Evolutionary conservation across 108 stramenopile species (phyloP).

Genomic region (Pseudonitzschia delicatissima): DNA sequence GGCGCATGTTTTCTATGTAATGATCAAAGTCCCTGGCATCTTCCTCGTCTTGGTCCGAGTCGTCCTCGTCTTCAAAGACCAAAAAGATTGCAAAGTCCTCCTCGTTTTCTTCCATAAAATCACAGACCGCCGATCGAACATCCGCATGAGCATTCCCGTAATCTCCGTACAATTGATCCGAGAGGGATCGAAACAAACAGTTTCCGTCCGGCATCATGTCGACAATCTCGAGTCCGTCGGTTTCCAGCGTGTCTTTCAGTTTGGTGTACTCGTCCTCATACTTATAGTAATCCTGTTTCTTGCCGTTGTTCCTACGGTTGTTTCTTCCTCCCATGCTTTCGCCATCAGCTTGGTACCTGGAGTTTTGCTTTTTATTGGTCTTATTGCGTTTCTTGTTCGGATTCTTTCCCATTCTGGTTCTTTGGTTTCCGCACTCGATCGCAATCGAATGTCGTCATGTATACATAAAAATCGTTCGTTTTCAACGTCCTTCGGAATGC

Average conservation of each 20-base stretch:
- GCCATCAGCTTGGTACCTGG: not conserved
- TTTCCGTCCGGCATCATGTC: constrained; percentile 80
- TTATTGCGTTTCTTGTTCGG: constrained; percentile 8
- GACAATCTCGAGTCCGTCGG: constrained; percentile 34
- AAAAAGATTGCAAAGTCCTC: constrained; percentile 69
- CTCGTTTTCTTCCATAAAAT: constrained; percentile 56
- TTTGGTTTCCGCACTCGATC: not conserved
- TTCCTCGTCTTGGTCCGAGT: constrained; percentile 41
- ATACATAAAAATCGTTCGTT: too few relatives aligned
- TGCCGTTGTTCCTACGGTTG: not conserved
- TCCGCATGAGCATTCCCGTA: constrained; percentile 45
- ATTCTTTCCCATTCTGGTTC: not conserved
- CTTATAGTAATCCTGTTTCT: not conserved
- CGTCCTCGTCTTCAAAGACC: constrained; percentile 69
- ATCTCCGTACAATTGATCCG: constrained; percentile 75
- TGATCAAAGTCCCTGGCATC: constrained; percentile 66
- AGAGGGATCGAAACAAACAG: constrained; percentile 81
- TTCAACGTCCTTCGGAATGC: too few relatives aligned
- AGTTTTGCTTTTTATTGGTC: not conserved
- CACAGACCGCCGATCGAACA: constrained; percentile 65
- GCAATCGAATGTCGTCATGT: too few relatives aligned
- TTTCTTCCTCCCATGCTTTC: not conserved
- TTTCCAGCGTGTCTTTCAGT: not conserved
- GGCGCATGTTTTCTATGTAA: constrained; percentile 66
- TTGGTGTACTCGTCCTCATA: not conserved